Conservation (phyloP, 352 stramenopile genomes). For the Pythium biforme region DNA sequence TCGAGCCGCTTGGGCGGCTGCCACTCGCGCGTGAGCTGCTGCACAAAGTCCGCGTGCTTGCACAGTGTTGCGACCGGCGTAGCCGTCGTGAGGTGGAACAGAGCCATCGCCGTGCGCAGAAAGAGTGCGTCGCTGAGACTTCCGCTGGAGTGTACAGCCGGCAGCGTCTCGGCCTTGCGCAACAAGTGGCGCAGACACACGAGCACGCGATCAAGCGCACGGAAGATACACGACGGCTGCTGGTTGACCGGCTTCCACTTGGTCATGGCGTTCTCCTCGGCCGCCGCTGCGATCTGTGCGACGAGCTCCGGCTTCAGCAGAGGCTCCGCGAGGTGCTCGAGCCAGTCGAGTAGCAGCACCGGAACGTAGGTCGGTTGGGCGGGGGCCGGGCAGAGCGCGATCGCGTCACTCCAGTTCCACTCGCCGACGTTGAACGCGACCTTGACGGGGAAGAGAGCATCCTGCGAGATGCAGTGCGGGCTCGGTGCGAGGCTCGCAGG, state of each 20-base stretch:
- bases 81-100: constrained; percentile 51
- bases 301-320: constrained; percentile 40
- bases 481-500: constrained; percentile 20
- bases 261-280: background rate
- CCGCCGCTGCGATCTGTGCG: constrained; percentile 20
- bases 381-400: constrained; percentile 23
- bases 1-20: constrained; percentile 61
- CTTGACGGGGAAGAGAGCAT: constrained; percentile 70
- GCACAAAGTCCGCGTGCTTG: constrained; percentile 44
- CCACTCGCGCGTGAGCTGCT: constrained; percentile 49
- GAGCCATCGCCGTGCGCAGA: constrained; percentile 54
- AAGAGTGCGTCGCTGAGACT: constrained; percentile 48
- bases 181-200: constrained; percentile 45
- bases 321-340: constrained; percentile 69
- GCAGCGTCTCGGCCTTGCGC: constrained; percentile 15
- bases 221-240: constrained; percentile 45
- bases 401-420: constrained; percentile 55
- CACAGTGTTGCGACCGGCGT: constrained; percentile 16
- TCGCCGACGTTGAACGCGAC: constrained; percentile 75
- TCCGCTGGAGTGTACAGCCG: constrained; percentile 5
- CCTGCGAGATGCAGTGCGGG: constrained; percentile 24
- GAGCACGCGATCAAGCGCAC: constrained; percentile 66
- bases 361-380: constrained; percentile 23
- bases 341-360: constrained; percentile 74
- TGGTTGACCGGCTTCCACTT: constrained; percentile 56